Percentiles rank a stretch among this genome's conserved stretches.
Evolutionary conservation across 305 asterid species (phyloP).

Genomic region (Fraxinus dipetala): DNA sequence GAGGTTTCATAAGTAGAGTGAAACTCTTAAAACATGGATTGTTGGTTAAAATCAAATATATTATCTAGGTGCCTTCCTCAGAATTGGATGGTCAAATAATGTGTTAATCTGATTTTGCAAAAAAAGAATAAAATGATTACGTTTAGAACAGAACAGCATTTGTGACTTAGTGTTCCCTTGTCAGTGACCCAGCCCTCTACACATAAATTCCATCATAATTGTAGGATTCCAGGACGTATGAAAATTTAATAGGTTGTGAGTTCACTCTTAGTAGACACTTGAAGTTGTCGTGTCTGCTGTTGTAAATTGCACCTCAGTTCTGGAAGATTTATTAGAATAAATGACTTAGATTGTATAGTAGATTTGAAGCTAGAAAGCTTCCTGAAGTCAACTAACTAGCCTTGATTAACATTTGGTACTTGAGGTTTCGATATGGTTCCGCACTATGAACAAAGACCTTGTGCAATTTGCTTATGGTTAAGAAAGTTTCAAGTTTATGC

Average conservation of each 20-base stretch:
- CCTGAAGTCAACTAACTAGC: not conserved
- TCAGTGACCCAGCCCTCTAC: not conserved
- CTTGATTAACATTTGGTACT: not conserved
- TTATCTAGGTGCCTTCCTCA: not conserved
- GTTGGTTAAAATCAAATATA: slow-evolving; percentile 1
- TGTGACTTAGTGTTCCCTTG: not conserved
- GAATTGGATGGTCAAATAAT: not conserved
- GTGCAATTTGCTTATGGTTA: not conserved
- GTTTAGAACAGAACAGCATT: not conserved
- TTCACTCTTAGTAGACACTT: slow-evolving; percentile 13
- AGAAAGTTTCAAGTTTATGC: not conserved
- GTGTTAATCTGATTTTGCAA: not conserved
- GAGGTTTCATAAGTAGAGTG: not conserved
- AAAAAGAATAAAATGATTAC: not conserved
- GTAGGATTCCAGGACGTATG: not conserved
- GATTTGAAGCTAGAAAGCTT: slow-evolving; percentile 5
- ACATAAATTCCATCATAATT: not conserved
- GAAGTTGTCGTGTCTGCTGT: not conserved
- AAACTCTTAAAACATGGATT: not conserved
- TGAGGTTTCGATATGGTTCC: not conserved
- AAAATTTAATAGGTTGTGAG: not conserved
- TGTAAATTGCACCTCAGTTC: not conserved
- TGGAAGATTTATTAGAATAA: not conserved
- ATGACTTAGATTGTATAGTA: not conserved
- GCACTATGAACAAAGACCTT: not conserved